Evolutionary conservation across 768 basidiomycete genomes (phyloP).

Genomic region (Cystobasidium tubakii): DNA sequence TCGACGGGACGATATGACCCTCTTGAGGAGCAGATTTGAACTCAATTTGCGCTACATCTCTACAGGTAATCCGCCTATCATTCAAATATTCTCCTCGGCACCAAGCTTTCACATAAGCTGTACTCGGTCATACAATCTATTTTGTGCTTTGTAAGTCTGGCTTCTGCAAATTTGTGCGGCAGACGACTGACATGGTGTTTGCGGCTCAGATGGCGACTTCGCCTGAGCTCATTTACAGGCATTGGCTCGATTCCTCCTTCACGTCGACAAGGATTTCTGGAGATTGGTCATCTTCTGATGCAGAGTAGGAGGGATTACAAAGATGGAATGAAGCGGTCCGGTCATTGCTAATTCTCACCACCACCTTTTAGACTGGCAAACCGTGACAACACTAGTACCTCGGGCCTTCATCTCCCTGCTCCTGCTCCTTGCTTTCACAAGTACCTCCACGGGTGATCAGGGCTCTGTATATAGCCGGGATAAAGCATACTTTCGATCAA

Average conservation of each 20-base stretch:
- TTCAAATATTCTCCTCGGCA: background rate
- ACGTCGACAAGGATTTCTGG: background rate
- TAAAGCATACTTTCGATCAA: slow-evolving; percentile 2
- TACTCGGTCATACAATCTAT: background rate
- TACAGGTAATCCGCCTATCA: slow-evolving; percentile 5
- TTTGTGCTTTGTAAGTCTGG: background rate
- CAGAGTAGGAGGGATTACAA: slow-evolving; percentile 6
- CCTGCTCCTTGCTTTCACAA: slow-evolving; percentile 6
- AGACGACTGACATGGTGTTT: background rate
- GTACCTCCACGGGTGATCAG: background rate
- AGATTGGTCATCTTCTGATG: background rate
- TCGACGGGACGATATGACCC: background rate
- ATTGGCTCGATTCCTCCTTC: background rate
- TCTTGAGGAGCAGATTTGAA: background rate
- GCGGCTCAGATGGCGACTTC: slow-evolving; percentile 10
- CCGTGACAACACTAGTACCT: slow-evolving; percentile 4
- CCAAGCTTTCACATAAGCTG: slow-evolving; percentile 7
- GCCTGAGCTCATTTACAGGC: slow-evolving; percentile 1
- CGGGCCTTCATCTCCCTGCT: slow-evolving; percentile 8
- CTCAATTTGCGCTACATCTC: background rate
- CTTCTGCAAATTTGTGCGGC: background rate
- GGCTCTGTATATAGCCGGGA: background rate
- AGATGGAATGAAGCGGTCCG: no score
- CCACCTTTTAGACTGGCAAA: slow-evolving; percentile 12
- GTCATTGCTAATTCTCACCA: no score